Evolutionary conservation across 768 basidiomycete genomes (phyloP).

Genomic region (Russula vinacea): DNA sequence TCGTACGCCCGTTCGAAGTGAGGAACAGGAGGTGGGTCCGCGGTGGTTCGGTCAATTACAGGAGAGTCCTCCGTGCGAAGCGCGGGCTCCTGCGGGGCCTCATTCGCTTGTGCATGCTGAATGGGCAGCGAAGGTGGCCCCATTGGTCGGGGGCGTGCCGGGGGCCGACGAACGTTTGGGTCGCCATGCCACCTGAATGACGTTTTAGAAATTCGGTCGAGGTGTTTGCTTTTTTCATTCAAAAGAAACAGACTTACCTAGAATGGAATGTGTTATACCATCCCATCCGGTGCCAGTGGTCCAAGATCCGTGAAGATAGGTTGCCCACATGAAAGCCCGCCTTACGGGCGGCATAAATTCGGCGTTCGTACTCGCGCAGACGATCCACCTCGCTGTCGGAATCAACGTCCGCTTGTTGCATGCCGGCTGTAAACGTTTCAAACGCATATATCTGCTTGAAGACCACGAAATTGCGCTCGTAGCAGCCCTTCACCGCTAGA

Average conservation of each 20-base stretch:
- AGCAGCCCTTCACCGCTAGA: conserved; percentile 80
- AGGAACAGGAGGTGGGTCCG: conserved; percentile 25
- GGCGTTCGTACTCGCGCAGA: conserved; percentile 67
- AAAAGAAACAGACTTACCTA: conserved; percentile 43
- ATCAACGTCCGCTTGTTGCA: conserved; percentile 39
- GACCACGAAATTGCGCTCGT: conserved; percentile 79
- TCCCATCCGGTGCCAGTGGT: conserved; percentile 74
- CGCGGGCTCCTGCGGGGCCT: conserved; percentile 21
- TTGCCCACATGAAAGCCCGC: conserved; percentile 69
- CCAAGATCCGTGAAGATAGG: conserved; percentile 67
- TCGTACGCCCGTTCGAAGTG: conserved; percentile 29
- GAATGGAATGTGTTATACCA: conserved; percentile 75
- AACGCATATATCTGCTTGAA: conserved; percentile 81
- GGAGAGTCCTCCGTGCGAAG: conserved; percentile 26
- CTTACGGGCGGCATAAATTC: conserved; percentile 62
- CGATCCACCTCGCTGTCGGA: conserved; percentile 58
- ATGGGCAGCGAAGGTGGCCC: conserved; percentile 26
- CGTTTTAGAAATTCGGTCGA: conserved; percentile 8
- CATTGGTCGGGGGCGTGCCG: conserved; percentile 28
- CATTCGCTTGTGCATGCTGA: conserved; percentile 23
- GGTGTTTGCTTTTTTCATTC: background rate
- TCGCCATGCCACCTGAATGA: conserved; percentile 29
- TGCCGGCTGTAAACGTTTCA: conserved; percentile 50
- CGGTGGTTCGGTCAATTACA: conserved; percentile 21
- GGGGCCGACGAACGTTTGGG: conserved; percentile 28